Base-by-base conservation (phyloP, 192 early-diverging fungal species). In the Bifiguratus adelaidae region DNA sequence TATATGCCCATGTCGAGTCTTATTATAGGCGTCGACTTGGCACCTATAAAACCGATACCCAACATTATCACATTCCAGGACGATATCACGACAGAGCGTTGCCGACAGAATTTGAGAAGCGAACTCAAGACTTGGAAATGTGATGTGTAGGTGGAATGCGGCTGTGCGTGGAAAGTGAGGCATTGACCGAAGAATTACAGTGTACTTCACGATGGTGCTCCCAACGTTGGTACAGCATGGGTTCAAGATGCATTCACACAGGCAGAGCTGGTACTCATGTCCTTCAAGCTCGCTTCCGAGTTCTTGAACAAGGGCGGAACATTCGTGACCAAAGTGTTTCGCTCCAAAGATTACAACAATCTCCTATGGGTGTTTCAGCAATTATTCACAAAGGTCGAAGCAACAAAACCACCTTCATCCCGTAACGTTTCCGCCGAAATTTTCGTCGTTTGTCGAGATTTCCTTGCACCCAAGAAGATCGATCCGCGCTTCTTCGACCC, bases 341-440 rank as follows among this genome's bases (percentile, higher is more conserved):
- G 95, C 48, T 96, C 92, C 52, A 92, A 93, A 70, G 95, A 99
- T 78, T 99, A 99, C 80, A 96, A 96, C 74, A 93, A 91, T 52
- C 72, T 99, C 28, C 78, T 99, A 46, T 99, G 93, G 93, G 91
- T 96, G 22, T 94, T 99, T 53, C 89, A 97, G 57, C 92, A 96
- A 67, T 63, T 99, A 29, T 99, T 99, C 69, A 68, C 72, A 35
- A 91, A 83, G 48, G 95, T 99, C 47, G 93, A 99, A 66, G 95
- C 95, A 1, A 99, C 95, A 23, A 99, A 99, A 63, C 95, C 95
- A 24, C 83, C 89, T 38, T 91, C 91, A 28, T 99, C 95, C 27
- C 80, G 95, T 72, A 92, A 89, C 43, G 95, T 99, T 8, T 99
- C 95, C 41, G 95, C 95, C 5, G 95, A 99, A 82, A 99, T 99